These are phyloP conservation scores for Spizellomyces punctatus DNA, from an alignment of 192 early-diverging fungal genomes.

Conservation along the genomic window DNA sequence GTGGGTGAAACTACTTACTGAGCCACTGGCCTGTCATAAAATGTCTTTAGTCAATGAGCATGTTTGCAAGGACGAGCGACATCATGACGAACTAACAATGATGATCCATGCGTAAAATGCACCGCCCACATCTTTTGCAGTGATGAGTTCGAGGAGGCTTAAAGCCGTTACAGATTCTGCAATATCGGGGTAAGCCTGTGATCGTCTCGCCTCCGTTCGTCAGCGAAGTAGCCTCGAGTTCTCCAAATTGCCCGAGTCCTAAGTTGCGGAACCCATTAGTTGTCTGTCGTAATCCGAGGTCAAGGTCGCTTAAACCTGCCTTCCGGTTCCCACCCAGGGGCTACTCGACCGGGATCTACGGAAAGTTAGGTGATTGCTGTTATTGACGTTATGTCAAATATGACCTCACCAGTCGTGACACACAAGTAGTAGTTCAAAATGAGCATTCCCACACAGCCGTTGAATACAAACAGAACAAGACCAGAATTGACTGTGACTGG, in stretches of 20 bases:
- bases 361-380: not conserved
- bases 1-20: conserved; percentile 8
- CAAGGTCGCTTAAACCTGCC: not conserved
- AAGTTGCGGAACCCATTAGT: not conserved
- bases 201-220: not conserved
- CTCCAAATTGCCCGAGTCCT: not conserved
- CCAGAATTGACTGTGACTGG: conserved; percentile 9
- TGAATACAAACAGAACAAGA: conserved; percentile 11
- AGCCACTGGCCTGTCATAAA: conserved; percentile 23
- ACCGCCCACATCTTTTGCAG: conserved; percentile 17
- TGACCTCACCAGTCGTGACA: not conserved
- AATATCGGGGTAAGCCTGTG: not conserved
- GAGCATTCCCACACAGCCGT: conserved; percentile 4
- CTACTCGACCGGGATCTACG: conserved; percentile 15
- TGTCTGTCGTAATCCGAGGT: too few relatives aligned
- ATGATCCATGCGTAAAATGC: conserved; percentile 27
- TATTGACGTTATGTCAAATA: too few relatives aligned
- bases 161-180: conserved; percentile 8
- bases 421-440: conserved; percentile 1
- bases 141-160: conserved; percentile 27
- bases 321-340: conserved; percentile 6
- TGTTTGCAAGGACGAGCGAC: not conserved
- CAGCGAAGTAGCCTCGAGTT: not conserved
- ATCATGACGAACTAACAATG: conserved; percentile 10
- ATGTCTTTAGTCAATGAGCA: not conserved